Base-by-base conservation (phyloP, 345 rosid species). In the Luvunga scandens region DNA sequence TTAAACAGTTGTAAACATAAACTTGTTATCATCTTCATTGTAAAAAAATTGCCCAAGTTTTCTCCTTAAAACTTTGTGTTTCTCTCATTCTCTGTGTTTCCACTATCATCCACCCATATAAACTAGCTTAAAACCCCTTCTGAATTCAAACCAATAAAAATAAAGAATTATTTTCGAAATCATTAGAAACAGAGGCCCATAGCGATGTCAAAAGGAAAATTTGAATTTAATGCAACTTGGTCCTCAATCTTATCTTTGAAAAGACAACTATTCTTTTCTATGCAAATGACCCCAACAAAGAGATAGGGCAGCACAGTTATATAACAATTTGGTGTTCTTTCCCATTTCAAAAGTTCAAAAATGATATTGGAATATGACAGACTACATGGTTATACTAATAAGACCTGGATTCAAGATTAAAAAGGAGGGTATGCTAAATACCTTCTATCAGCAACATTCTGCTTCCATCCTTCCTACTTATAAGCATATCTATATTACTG, bases 401-500 rank as follows among this genome's bases (percentile, higher is more conserved):
- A 21, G 42, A 16, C 63, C 28, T 8, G 9, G 21, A 30, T 53
- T 48, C 38, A 70, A 70, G 39, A 45, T 22, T 56, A 69, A 30
- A 34, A 24, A 60, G 69, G 14, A 30, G 24, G 50, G 22, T 27
- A 42, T 33, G 68, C 18, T 34, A 36, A 69, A 72, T 84, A 95
- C 99, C 99, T 83, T 93, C 98, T 82, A 93, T 81, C 72, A 92
- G 78, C 78, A 95, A 79, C 94, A 95, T 95, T 77, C 75, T 84
- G 87, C 69, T 84, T 50, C 89, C 88, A 77, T 86, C 86, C 80
- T 92, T 95, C 87, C 83, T 88, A 81, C 84, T 91, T 75, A 82
- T 78, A 12, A 91, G 84, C 96, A 92, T 85, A 79, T 95, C 98
- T 63, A 95, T 33, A 14, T 89, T 90, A 53, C 88, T 96, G 87